Percentiles rank a stretch among this genome's conserved stretches.
Conservation (phyloP, 1,139 yeast species). For the Taphrina communis region DNA sequence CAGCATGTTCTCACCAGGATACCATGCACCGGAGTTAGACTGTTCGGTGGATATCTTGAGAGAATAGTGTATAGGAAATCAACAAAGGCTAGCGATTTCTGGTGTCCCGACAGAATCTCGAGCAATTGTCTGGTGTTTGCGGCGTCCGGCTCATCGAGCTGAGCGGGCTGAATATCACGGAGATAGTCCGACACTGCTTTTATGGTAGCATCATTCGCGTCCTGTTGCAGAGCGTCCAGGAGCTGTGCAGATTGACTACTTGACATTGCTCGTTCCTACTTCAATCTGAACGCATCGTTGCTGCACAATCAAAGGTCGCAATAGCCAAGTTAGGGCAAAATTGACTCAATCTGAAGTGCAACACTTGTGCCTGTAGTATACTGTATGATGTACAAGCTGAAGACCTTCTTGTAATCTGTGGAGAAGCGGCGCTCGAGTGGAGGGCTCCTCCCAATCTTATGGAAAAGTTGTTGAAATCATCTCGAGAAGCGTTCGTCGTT, state of each 20-base stretch:
- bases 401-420: conserved; percentile 7
- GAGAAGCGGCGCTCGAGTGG: not conserved
- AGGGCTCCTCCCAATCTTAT: conserved; percentile 15
- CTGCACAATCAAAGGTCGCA: too few relatives aligned
- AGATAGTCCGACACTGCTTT: not conserved
- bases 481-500: not conserved
- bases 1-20: conserved; percentile 27
- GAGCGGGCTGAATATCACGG: not conserved
- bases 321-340: not conserved
- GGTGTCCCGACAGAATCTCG: not conserved
- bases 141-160: not conserved
- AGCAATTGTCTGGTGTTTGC: conserved; percentile 9
- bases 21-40: conserved; percentile 27
- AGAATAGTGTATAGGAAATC: not conserved
- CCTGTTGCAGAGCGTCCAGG: not conserved
- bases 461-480: conserved; percentile 7
- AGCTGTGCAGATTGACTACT: not conserved
- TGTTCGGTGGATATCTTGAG: conserved; percentile 15
- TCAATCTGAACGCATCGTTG: not conserved
- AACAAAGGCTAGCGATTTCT: not conserved
- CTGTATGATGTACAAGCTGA: not conserved
- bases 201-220: not conserved
- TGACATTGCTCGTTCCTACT: not conserved
- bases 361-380: too few relatives aligned
- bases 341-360: too few relatives aligned